A percentile compares a stretch with the other conserved stretches of the same genome.
These are phyloP conservation scores for Arabidopsis arenosa DNA, from an alignment of 345 rosid genomes.

Conservation along the genomic window DNA sequence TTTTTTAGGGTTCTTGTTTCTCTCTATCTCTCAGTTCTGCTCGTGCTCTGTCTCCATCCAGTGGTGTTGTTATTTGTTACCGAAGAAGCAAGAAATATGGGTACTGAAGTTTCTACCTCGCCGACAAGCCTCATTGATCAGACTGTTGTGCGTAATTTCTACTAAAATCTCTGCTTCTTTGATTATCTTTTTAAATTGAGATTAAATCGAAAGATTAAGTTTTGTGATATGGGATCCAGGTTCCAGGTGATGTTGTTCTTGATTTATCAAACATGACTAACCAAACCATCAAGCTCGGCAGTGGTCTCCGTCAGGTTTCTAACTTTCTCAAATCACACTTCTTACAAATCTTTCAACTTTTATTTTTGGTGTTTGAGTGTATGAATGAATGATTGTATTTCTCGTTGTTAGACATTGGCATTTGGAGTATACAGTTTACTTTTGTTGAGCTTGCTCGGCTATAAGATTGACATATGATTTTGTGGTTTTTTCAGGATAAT, in stretches of 20 bases:
- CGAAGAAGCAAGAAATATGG: constrained; percentile 41
- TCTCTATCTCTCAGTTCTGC: not conserved
- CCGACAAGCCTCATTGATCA: constrained; percentile 55
- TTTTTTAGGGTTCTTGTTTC: not conserved
- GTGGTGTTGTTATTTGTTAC: not conserved
- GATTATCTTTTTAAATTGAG: not conserved
- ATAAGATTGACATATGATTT: not conserved
- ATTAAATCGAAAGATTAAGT: not conserved
- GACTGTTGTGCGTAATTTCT: constrained; percentile 52
- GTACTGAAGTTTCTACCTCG: constrained; percentile 41
- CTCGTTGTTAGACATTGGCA: not conserved
- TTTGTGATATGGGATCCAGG: constrained; percentile 45
- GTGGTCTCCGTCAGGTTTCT: constrained; percentile 81
- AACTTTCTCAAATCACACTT: not conserved
- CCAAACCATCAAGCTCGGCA: constrained; percentile 82
- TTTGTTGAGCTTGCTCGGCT: not conserved
- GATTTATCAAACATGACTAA: constrained; percentile 71
- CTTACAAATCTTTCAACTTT: not conserved
- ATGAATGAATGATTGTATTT: not conserved
- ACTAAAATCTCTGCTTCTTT: not conserved
- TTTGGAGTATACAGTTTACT: not conserved
- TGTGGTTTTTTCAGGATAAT: constrained; percentile 54
- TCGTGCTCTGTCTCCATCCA: not conserved
- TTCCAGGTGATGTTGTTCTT: constrained; percentile 85
- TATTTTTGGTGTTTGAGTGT: not conserved